phyloP scores from a whole-genome alignment of 2,329 filamentous ascomycete genomes.

The Teratosphaeria epicoccoides region DNA sequence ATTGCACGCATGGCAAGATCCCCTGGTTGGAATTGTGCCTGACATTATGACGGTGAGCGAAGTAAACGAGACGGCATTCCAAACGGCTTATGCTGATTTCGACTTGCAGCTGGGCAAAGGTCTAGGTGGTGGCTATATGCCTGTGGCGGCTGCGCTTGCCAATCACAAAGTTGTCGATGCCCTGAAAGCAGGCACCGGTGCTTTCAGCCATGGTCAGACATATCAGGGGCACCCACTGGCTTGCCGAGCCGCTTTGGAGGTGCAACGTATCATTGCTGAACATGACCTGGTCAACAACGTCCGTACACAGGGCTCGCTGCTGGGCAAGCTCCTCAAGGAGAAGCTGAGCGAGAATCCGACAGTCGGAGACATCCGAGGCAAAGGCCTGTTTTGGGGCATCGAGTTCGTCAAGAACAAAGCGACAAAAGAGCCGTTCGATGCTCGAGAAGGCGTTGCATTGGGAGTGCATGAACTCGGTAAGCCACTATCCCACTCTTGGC shows the following conservation, averaged over 20 bases:
- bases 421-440: slow-evolving; percentile 45
- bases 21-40: slow-evolving; percentile 42
- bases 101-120: slow-evolving; percentile 48
- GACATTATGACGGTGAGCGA: slow-evolving; percentile 47
- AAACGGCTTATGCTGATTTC: background rate
- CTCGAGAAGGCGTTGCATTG: slow-evolving; percentile 35
- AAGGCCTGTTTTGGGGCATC: slow-evolving; percentile 49
- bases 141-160: slow-evolving; percentile 51
- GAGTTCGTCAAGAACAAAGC: slow-evolving; percentile 48
- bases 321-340: slow-evolving; percentile 37
- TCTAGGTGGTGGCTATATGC: slow-evolving; percentile 52
- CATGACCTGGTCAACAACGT: slow-evolving; percentile 52
- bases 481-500: slow-evolving; percentile 2
- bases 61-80: background rate
- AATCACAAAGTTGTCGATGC: slow-evolving; percentile 41
- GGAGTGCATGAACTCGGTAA: slow-evolving; percentile 43
- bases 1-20: slow-evolving; percentile 52
- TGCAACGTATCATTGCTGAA: slow-evolving; percentile 48
- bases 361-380: slow-evolving; percentile 52
- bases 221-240: slow-evolving; percentile 52
- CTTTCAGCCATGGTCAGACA: slow-evolving; percentile 51
- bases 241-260: slow-evolving; percentile 52
- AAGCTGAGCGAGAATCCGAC: slow-evolving; percentile 36
- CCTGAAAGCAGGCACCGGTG: slow-evolving; percentile 34
- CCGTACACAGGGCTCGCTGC: slow-evolving; percentile 39